These are phyloP conservation scores for Tolypocladium pustulatum DNA, from an alignment of 2,329 filamentous ascomycete genomes.

Conservation along the genomic window DNA sequence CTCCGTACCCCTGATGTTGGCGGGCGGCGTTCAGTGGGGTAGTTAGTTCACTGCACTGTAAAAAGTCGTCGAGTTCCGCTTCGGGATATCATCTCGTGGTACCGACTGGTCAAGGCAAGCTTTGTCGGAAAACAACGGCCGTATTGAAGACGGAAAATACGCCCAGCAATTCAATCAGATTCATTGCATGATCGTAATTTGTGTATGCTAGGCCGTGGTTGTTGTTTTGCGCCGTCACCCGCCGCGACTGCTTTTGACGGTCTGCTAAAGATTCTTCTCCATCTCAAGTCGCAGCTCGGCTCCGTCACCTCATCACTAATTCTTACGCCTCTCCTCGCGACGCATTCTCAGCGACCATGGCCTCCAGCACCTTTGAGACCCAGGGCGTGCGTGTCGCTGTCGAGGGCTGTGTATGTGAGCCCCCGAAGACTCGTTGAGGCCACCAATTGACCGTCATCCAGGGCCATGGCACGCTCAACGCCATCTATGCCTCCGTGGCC, in stretches of 20 bases:
- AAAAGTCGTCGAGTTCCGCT: not conserved
- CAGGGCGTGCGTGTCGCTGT: constrained; percentile 64
- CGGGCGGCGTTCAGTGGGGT: not conserved
- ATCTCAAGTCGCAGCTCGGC: not conserved
- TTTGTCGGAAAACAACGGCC: not conserved
- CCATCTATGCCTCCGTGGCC: constrained; percentile 75
- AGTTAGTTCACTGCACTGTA: not conserved
- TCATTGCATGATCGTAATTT: not conserved
- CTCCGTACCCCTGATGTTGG: too few relatives aligned
- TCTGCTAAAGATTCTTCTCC: not conserved
- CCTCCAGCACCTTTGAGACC: constrained; percentile 16
- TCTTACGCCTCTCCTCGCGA: not conserved
- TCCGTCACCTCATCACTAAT: not conserved
- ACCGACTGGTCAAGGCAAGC: too few relatives aligned
- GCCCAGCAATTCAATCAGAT: not conserved
- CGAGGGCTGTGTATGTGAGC: constrained; percentile 66
- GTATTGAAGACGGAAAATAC: not conserved
- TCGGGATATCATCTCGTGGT: too few relatives aligned
- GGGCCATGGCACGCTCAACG: constrained; percentile 86
- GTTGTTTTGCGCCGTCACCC: not conserved
- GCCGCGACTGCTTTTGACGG: too few relatives aligned
- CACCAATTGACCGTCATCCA: constrained; percentile 24
- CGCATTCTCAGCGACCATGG: not conserved
- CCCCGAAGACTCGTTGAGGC: not conserved
- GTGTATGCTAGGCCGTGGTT: not conserved